Evolutionary conservation across 306 rosid species (phyloP), one percentile per base, ranked within the genome.

Genomic region (Glycine tomentella): DNA sequence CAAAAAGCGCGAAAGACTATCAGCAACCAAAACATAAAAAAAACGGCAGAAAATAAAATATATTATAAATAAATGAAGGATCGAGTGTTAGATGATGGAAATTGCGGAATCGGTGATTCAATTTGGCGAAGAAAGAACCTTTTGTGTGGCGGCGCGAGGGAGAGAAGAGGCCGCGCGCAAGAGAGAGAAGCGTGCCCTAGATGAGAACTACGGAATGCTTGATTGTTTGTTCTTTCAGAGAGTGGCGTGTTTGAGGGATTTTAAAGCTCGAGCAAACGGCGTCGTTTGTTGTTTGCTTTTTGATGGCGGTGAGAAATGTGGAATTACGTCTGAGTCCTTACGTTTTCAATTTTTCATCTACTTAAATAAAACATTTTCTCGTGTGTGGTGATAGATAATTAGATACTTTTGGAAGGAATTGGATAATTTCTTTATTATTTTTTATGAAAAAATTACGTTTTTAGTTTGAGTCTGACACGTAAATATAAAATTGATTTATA

Each of bases 121-220:
- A 68, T 45, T 68, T 17, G 38, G 56, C 9, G 31, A 2, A 48
- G 20, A n/a, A 46, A 69, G 10, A 20, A 48, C 75, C 59, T 25
- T 70, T 70, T 1, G 0, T 0, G 59, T 6, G 44, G 59, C 59
- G 58, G 59, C 75, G 59, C 74, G 15, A 48, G 40, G 12, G 20
- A 31, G 44, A 70, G 44, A 11, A 34, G 59, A 25, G 59, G 75
- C 59, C 75, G 74, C 74, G 57, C 20, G 20, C 20, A 20, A 20
- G 20, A 20, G 75, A 70, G 59, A 48, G 73, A 69, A 17, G 7
- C 59, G 75, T 70, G 75, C 75, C 75, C 75, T 70, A 70, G 25
- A 59, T 69, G 9, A 25, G 31, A 25, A 25, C 31, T 25, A 25
- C 16, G 14, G 8, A 69, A 46, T 69, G 56, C 40, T 70, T 8